Conservation (phyloP, 2,329 filamentous ascomycete species). For the Lomentospora prolificans region DNA sequence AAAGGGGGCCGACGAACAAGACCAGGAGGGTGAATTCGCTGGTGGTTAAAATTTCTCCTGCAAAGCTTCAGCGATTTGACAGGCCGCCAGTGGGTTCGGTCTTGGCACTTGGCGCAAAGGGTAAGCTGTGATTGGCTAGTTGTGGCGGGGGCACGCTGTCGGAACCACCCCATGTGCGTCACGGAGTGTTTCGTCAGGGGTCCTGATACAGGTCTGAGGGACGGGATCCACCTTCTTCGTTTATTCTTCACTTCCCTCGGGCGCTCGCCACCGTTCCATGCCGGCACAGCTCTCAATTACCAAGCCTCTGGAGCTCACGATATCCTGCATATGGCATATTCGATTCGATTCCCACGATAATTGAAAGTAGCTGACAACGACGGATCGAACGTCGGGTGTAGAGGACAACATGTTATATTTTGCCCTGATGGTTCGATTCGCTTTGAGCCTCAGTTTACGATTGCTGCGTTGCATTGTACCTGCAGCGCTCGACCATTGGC, state of each 20-base stretch:
- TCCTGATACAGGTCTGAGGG: slow-evolving; percentile 7
- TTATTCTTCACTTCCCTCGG: neutral
- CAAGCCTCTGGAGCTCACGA: neutral
- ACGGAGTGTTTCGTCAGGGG: slow-evolving; percentile 6
- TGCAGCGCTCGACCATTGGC: neutral
- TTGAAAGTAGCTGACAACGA: too few species aligned
- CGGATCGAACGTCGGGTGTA: too few species aligned
- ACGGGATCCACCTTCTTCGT: neutral
- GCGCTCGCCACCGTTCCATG: neutral
- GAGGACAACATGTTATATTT: neutral
- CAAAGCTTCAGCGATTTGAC: neutral
- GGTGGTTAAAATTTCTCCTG: neutral
- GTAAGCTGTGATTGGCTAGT: neutral
- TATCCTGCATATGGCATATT: too few species aligned
- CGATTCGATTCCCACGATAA: too few species aligned
- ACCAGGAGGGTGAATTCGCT: neutral
- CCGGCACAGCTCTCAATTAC: neutral
- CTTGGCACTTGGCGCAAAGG: neutral
- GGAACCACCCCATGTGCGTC: slow-evolving; percentile 8
- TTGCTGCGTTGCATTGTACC: too few species aligned
- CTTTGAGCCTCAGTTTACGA: neutral
- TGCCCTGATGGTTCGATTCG: neutral
- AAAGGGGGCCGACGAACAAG: neutral
- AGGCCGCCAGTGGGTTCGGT: neutral
- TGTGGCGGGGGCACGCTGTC: neutral